phyloP scores from a whole-genome alignment of 1,284 basidiomycete species.

The Hortiboletus rubellus region DNA sequence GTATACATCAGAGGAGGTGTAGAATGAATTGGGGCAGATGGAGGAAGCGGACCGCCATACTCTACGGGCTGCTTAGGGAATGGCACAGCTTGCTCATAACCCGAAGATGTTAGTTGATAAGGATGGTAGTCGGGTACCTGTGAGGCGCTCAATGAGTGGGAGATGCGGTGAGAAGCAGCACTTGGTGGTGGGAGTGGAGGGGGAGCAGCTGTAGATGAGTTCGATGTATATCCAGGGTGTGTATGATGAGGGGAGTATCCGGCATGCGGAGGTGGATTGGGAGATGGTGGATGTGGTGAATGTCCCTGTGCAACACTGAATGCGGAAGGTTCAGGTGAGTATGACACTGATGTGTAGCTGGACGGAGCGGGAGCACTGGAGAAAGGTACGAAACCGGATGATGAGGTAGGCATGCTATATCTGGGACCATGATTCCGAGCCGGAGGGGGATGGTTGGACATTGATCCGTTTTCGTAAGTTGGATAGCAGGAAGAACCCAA shows the following conservation, averaged over 20 bases:
- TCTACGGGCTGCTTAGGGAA: slow-evolving; percentile 31
- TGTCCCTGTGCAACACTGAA: slow-evolving; percentile 44
- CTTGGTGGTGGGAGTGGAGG: slow-evolving; percentile 23
- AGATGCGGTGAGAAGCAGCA: slow-evolving; percentile 20
- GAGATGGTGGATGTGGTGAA: slow-evolving; percentile 31
- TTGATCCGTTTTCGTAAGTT: slow-evolving; percentile 49
- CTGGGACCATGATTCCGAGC: slow-evolving; percentile 52
- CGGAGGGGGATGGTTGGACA: slow-evolving; percentile 35
- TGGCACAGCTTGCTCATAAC: slow-evolving; percentile 24
- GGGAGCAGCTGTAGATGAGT: slow-evolving; percentile 9
- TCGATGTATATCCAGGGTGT: slow-evolving; percentile 27
- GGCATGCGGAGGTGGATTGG: slow-evolving; percentile 15
- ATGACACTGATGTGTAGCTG: slow-evolving; percentile 32
- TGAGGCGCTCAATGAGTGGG: slow-evolving; percentile 28
- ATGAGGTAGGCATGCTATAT: slow-evolving; percentile 62
- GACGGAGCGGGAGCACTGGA: slow-evolving; percentile 30
- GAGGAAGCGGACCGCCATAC: slow-evolving; percentile 20
- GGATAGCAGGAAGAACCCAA: slow-evolving; percentile 47
- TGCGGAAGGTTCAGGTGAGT: slow-evolving; percentile 49
- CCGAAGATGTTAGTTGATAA: slow-evolving; percentile 23
- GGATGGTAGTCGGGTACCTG: slow-evolving; percentile 28
- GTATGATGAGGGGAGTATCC: slow-evolving; percentile 38
- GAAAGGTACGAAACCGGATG: slow-evolving; percentile 66
- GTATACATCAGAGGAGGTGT: slow-evolving; percentile 32
- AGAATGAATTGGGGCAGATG: slow-evolving; percentile 27